Conservation (phyloP, 108 stramenopile species). For the Licmophora abbreviata region DNA sequence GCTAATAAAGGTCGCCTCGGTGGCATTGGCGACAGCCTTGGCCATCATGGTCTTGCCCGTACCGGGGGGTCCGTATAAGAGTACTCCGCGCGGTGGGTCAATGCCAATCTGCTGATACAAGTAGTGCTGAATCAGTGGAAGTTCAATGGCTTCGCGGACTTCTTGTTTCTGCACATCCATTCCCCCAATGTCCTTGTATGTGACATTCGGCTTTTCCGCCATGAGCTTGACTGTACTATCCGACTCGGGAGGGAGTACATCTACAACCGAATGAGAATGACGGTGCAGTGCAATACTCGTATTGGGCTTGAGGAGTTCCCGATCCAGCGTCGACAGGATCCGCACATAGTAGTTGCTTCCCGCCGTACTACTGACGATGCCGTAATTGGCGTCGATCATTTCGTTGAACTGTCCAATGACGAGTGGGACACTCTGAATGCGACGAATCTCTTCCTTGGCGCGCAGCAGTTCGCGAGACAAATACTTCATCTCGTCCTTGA, state of each 20-base stretch:
- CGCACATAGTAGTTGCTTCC: slow-evolving; percentile 98
- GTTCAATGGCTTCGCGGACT: slow-evolving; percentile 98
- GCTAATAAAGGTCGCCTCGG: slow-evolving; percentile 96
- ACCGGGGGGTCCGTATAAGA: slow-evolving; percentile 88
- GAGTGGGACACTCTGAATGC: slow-evolving; percentile 96
- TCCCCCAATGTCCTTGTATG: slow-evolving; percentile 99
- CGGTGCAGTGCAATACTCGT: slow-evolving; percentile 96
- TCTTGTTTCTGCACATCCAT: slow-evolving; percentile 99
- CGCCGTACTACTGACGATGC: slow-evolving; percentile 92
- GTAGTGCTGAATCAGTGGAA: slow-evolving; percentile 96
- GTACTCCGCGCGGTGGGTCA: slow-evolving; percentile 98
- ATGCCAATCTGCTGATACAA: slow-evolving; percentile 99
- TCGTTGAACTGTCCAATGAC: slow-evolving; percentile 99
- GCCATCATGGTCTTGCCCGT: slow-evolving; percentile 99
- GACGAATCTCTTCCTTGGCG: slow-evolving; percentile 96
- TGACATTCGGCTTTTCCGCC: slow-evolving; percentile 97
- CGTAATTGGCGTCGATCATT: slow-evolving; percentile 99
- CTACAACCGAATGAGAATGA: slow-evolving; percentile 97
- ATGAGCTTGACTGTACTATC: slow-evolving; percentile 98
- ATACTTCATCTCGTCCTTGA: slow-evolving; percentile 99
- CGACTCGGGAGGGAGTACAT: slow-evolving; percentile 96
- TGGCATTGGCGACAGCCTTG: slow-evolving; percentile 98
- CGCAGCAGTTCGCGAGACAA: slow-evolving; percentile 96
- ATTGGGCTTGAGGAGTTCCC: slow-evolving; percentile 97
- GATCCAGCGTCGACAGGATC: slow-evolving; percentile 92